phyloP scores from a whole-genome alignment of 169 alveolate species.

The Nephromyces sp. region DNA sequence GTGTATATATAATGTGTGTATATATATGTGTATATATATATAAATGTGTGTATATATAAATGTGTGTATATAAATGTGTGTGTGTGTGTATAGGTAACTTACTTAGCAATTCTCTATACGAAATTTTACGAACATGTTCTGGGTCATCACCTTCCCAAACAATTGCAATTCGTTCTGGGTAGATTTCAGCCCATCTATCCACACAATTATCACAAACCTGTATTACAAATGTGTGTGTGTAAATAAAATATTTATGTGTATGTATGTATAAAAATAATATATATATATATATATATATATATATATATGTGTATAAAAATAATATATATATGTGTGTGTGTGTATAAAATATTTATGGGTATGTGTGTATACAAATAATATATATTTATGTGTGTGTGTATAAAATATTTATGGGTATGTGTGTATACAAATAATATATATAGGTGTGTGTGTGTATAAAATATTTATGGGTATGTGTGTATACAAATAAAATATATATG shows the following conservation, averaged over 20 bases:
- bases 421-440: not conserved
- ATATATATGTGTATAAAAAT: not conserved
- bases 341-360: not conserved
- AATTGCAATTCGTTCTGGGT: conserved; percentile 68
- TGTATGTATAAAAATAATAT: not conserved
- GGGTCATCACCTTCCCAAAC: conserved; percentile 80
- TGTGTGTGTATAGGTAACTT: conserved; percentile 26
- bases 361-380: not conserved
- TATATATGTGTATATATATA: too few relatives aligned
- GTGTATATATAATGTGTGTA: too few relatives aligned
- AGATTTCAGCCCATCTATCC: conserved; percentile 80
- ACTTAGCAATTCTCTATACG: conserved; percentile 59
- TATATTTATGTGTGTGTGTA: not conserved
- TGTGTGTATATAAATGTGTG: too few relatives aligned
- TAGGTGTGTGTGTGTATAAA: not conserved
- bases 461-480: not conserved
- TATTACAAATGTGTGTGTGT: not conserved
- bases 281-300: not conserved
- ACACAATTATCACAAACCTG: conserved; percentile 81
- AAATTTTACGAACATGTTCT: conserved; percentile 46
- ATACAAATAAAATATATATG: too few relatives aligned
- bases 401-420: not conserved
- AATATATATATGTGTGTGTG: not conserved
- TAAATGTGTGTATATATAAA: too few relatives aligned
- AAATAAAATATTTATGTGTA: not conserved